Percentiles rank a stretch among this genome's conserved stretches.
phyloP scores from a whole-genome alignment of 768 basidiomycete genomes.

The Plicaturopsis crispa region DNA sequence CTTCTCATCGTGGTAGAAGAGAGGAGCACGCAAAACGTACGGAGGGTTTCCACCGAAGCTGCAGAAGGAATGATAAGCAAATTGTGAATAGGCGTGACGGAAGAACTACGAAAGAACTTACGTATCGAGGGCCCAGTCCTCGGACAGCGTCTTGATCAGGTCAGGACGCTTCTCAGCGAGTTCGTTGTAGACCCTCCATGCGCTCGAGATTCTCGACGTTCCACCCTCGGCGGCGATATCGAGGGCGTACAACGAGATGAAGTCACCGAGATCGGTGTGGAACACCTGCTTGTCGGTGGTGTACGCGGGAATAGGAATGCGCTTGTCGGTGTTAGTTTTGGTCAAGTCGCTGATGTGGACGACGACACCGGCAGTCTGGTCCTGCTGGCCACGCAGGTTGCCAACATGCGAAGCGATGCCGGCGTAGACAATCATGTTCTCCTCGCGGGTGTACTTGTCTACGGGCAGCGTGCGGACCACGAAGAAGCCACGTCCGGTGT shows the following conservation, averaged over 20 bases:
- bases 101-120: constrained; percentile 9
- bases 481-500: constrained; percentile 40
- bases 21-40: constrained; percentile 25
- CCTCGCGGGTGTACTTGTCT: constrained; percentile 30
- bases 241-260: constrained; percentile 36
- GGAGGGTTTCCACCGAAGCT: constrained; percentile 32
- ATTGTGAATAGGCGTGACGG: not conserved
- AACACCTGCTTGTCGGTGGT: constrained; percentile 45
- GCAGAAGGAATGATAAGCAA: not conserved
- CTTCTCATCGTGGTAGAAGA: constrained; percentile 31
- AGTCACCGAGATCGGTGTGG: constrained; percentile 39
- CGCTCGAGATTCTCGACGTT: constrained; percentile 35
- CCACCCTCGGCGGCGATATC: constrained; percentile 36
- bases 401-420: constrained; percentile 41
- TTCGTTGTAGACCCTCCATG: constrained; percentile 36
- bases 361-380: constrained; percentile 33
- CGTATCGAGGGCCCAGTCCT: constrained; percentile 39
- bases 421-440: constrained; percentile 36
- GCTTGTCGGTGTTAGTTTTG: constrained; percentile 32
- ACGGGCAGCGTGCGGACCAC: constrained; percentile 38
- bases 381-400: constrained; percentile 34
- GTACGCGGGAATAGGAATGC: constrained; percentile 36
- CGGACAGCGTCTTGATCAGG: constrained; percentile 29
- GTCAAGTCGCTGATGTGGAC: constrained; percentile 41
- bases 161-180: constrained; percentile 38